Evolutionary conservation across 352 stramenopile species (phyloP).

Genomic region (Peronospora tabacina): DNA sequence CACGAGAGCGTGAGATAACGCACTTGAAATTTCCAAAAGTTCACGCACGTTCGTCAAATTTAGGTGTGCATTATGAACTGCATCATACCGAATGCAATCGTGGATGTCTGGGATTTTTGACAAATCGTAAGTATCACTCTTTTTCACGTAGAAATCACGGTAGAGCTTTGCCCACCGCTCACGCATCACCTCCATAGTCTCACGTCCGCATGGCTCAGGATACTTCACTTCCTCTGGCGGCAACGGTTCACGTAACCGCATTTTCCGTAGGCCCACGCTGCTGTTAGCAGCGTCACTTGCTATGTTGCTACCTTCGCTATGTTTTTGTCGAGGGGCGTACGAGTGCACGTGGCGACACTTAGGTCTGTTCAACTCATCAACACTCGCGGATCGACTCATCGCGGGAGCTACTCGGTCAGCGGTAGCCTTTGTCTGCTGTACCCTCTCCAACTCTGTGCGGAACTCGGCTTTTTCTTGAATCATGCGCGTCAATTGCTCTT

Average conservation of each 20-base stretch:
- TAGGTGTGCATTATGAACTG: conserved; percentile 96
- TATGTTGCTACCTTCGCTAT: conserved; percentile 30
- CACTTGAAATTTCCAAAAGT: conserved; percentile 91
- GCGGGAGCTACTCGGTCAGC: conserved; percentile 22
- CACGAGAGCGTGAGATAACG: conserved; percentile 85
- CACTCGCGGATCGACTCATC: conserved; percentile 60
- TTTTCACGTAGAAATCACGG: conserved; percentile 93
- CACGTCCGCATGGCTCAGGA: conserved; percentile 71
- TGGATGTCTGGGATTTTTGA: conserved; percentile 98
- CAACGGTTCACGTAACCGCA: conserved; percentile 24
- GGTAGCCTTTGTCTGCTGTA: conserved; percentile 41
- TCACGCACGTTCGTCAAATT: conserved; percentile 89
- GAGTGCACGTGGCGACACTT: conserved; percentile 52
- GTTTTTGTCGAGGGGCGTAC: conserved; percentile 37
- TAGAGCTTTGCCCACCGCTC: conserved; percentile 91
- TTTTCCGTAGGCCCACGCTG: conserved; percentile 24
- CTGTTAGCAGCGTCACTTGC: conserved; percentile 32
- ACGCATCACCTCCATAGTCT: conserved; percentile 84
- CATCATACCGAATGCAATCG: conserved; percentile 97
- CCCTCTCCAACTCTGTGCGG: conserved; percentile 40
- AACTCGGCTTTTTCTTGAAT: conserved; percentile 72
- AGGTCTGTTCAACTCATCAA: conserved; percentile 43
- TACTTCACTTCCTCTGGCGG: conserved; percentile 58
- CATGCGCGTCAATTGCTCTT: conserved; percentile 82
- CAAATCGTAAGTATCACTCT: conserved; percentile 90